Evolutionary conservation across 2,329 filamentous ascomycete genomes (phyloP).

Genomic region (Raffaelea arxii): DNA sequence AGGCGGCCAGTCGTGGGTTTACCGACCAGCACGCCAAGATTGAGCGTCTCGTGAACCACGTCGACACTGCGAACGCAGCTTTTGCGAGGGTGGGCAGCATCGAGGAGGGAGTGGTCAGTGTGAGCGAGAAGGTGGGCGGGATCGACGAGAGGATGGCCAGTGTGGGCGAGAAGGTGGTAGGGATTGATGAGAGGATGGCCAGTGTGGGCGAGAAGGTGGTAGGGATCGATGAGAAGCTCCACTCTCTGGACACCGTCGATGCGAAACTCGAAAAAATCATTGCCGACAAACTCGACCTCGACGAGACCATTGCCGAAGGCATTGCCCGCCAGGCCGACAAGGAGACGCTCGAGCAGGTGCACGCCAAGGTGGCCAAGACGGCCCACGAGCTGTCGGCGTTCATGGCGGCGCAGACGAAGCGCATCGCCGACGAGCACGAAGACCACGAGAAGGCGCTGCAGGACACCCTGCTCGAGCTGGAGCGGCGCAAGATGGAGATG

Average conservation of each 20-base stretch:
- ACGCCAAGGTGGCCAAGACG: conserved; percentile 75
- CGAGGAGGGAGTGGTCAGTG: no score
- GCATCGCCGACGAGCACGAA: conserved; percentile 68
- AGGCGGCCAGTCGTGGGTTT: conserved; percentile 10
- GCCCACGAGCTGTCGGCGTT: conserved; percentile 79
- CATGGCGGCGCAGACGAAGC: conserved; percentile 63
- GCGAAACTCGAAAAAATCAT: conserved; percentile 38
- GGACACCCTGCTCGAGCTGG: conserved; percentile 70
- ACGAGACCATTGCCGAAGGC: neutral
- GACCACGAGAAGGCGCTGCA: conserved; percentile 70
- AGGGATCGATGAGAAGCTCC: conserved; percentile 24
- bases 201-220: neutral
- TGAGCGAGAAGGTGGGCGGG: conserved; percentile 76
- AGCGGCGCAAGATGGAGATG: conserved; percentile 60
- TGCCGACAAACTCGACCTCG: neutral
- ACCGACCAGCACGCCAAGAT: conserved; percentile 10
- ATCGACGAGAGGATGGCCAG: neutral
- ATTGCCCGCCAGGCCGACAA: conserved; percentile 56
- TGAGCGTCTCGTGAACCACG: conserved; percentile 8
- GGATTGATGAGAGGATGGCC: neutral
- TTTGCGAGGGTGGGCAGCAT: neutral
- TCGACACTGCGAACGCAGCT: neutral
- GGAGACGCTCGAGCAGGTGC: conserved; percentile 78
- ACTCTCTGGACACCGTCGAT: conserved; percentile 48
- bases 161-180: neutral